phyloP scores from a whole-genome alignment of 2,329 filamentous ascomycete genomes.

The Fusarium lateritium region DNA sequence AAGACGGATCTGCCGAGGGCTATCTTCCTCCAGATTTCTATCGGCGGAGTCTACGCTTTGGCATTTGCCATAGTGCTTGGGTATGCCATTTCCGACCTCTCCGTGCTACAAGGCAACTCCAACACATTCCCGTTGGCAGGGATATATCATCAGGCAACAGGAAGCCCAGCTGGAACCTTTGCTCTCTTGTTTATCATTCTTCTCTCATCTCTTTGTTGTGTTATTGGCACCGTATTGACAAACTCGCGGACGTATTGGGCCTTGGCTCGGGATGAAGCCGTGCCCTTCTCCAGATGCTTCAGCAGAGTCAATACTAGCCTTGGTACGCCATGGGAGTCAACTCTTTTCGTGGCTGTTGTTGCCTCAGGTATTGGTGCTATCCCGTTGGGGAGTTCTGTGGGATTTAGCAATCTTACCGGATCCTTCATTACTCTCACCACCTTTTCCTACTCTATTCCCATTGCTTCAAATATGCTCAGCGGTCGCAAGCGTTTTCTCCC shows the following conservation, averaged over 20 bases:
- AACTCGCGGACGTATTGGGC: slow-evolving; percentile 48
- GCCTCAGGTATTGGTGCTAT: slow-evolving; percentile 47
- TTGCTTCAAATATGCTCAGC: slow-evolving; percentile 38
- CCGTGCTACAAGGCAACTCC: slow-evolving; percentile 40
- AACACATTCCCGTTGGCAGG: slow-evolving; percentile 45
- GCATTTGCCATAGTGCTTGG: slow-evolving; percentile 43
- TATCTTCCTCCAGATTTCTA: slow-evolving; percentile 46
- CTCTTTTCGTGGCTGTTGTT: slow-evolving; percentile 45
- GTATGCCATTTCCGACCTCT: slow-evolving; percentile 46
- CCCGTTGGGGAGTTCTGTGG: slow-evolving; percentile 45
- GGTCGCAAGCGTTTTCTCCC: slow-evolving; percentile 33
- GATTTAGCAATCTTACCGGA: slow-evolving; percentile 47
- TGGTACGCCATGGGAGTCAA: slow-evolving; percentile 43
- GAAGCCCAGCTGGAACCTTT: slow-evolving; percentile 39
- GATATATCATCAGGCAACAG: slow-evolving; percentile 46
- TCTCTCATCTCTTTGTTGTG: slow-evolving; percentile 43
- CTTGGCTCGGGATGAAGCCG: slow-evolving; percentile 46
- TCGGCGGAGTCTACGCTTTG: slow-evolving; percentile 43
- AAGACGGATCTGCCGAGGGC: slow-evolving; percentile 38
- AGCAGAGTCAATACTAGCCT: slow-evolving; percentile 36
- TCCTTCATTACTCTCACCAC: slow-evolving; percentile 50
- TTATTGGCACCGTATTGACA: slow-evolving; percentile 43
- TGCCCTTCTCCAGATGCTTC: slow-evolving; percentile 41
- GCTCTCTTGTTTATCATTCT: slow-evolving; percentile 47
- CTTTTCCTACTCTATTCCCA: slow-evolving; percentile 46